Percentiles rank a stretch among this genome's conserved stretches.
Conservation (phyloP, 2,329 filamentous ascomycete genomes). For the Aspergillus arachidicola region DNA sequence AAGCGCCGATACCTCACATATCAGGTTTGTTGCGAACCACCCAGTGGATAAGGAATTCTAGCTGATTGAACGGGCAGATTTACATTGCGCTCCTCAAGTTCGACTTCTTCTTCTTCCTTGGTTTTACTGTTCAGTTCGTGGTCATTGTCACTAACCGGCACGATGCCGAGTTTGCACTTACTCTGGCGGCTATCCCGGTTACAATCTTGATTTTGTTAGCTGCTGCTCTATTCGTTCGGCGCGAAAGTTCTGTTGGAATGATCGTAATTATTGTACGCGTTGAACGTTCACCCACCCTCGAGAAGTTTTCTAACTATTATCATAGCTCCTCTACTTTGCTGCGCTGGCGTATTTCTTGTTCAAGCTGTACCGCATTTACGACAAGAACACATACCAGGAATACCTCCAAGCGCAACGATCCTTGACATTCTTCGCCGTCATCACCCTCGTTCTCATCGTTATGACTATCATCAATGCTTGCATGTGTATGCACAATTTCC, state of each 20-base stretch:
- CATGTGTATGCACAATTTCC: slow-evolving; percentile 88
- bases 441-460: slow-evolving; percentile 86
- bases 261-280: slow-evolving; percentile 67
- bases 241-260: slow-evolving; percentile 81
- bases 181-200: slow-evolving; percentile 84
- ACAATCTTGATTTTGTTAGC: slow-evolving; percentile 86
- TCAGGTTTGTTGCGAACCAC: slow-evolving; percentile 64
- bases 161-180: slow-evolving; percentile 79
- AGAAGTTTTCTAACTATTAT: slow-evolving; percentile 16
- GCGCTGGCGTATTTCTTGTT: slow-evolving; percentile 95
- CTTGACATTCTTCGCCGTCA: slow-evolving; percentile 88
- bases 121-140: slow-evolving; percentile 96
- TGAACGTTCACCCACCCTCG: neutral
- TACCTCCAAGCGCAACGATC: slow-evolving; percentile 82
- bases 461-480: slow-evolving; percentile 85
- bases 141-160: slow-evolving; percentile 77
- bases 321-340: slow-evolving; percentile 75
- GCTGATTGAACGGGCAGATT: slow-evolving; percentile 61
- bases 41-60: neutral
- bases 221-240: slow-evolving; percentile 81
- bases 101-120: slow-evolving; percentile 99
- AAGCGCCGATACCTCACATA: slow-evolving; percentile 96
- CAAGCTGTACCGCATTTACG: slow-evolving; percentile 96
- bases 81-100: slow-evolving; percentile 98
- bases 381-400: slow-evolving; percentile 57